Evolutionary conservation across 2,329 filamentous ascomycete genomes (phyloP), one percentile per base, ranked within the genome.

Genomic region (Grosmannia clavigera): DNA sequence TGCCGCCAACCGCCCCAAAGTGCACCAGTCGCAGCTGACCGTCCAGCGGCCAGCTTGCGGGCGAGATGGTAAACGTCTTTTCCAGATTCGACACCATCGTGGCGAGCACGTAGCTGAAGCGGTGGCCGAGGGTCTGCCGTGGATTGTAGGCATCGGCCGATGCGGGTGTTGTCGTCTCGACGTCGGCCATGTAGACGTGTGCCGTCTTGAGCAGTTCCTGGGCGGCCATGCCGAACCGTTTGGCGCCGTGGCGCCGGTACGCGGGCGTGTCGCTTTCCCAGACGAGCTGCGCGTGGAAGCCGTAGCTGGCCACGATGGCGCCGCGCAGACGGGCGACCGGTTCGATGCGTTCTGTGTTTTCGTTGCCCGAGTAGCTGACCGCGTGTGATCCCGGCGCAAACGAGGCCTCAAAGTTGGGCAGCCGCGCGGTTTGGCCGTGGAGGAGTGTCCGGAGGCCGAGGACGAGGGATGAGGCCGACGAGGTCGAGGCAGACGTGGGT

Each of bases 301-400:
- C 92, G 81, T 95, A 95, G 70, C 88, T 94, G 53, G 86, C 86
- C 2, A 97, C 92, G 27, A 96, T 90, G 29, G 87, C 87, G 31
- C 64, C 92, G 67, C 87, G 81, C 29, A 87, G 75, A 54, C 72
- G 70, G 0, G 70, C 67, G 5, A 77, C 71, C 1, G 65, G 61
- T 11, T 71, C 66, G 38, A 71, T 66, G n/a, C 31, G n/a, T 33
- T 29, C 29, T 63, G 22, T 22, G 22, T 22, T 22, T 22, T 22
- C 22, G 19, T 56, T 38, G 22, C 7, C 35, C 0, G 29, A 1
- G 58, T 74, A 75, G 2, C 73, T 74, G 67, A 80, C 75, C 14
- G 76, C 75, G 61, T 63, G 74, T 0, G 85, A 77, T 0, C 82
- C 83, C 0, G 78, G 72, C 0, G 85, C 82, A 67, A 91, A 87